Base-by-base conservation (phyloP, 352 stramenopile species). In the Globisporangium apiculatum region DNA sequence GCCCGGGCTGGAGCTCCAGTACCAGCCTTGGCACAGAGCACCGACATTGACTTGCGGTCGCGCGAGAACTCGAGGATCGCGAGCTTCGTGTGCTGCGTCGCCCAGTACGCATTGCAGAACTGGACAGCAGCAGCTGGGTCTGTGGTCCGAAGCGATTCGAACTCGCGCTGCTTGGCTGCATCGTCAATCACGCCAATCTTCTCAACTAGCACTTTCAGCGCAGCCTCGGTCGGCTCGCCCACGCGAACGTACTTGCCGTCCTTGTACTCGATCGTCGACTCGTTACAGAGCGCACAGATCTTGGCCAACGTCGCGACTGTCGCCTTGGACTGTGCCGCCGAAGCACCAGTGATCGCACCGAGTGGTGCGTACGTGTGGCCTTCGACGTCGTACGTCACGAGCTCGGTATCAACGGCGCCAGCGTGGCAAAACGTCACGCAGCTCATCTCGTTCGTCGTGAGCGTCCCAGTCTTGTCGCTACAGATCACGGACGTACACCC, bases 381-480 rank as follows among this genome's bases (percentile, higher is more conserved):
- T 61, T 97, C 86, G 3, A 99, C 89, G 31, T 81, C 69, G 65
- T 98, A 97, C 68, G 95, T 94, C 57, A 91, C 64, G 7, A 96
- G 66, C 24, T 92, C 82, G 18, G 75, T 88, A 47, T 94, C 86
- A 0, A 66, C 66, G 57, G 61, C 73, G 41, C 82, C 82, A 1
- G 73, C 56, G 64, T 93, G 80, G 58, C 77, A 80, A 57, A 95
- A 92, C 48, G 76, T 91, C 14, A 91, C 65, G 47, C 78, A 90
- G 31, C 83, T 91, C 97, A 99, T 99, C 76, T 99, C 87, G 76
- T 99, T 99, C 17, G 91, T 98, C 3, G 97, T 99, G 5, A 99
- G 76, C 46, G 96, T 99, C 11, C 97, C 97, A 12, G 84, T 96
- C 76, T 91, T 95, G 71, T 92, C 94, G 50, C 86, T 97, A 68